These are phyloP conservation scores for Citrullus mucosospermus DNA, from an alignment of 306 rosid genomes.

Conservation along the genomic window DNA sequence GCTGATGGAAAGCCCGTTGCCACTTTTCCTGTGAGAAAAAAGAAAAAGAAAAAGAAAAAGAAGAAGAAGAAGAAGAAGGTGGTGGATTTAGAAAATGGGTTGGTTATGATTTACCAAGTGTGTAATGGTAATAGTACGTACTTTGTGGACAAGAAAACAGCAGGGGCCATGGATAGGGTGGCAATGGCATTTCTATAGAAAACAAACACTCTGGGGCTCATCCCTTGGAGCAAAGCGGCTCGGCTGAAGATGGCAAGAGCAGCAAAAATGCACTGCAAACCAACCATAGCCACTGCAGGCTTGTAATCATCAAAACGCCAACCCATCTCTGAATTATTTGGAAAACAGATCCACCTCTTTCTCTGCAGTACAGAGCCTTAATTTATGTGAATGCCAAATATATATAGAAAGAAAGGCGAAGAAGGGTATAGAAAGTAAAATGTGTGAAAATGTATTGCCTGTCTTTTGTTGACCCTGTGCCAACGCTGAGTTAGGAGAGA, in stretches of 20 bases:
- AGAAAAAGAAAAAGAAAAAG: too few species aligned
- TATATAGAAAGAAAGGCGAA: too few species aligned
- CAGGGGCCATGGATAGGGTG: conserved; percentile 30
- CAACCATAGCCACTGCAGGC: conserved; percentile 33
- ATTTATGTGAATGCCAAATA: too few species aligned
- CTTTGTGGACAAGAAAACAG: conserved; percentile 30
- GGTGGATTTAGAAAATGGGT: too few species aligned
- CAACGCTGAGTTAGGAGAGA: too few species aligned
- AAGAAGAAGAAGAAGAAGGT: background rate
- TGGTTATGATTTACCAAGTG: too few species aligned
- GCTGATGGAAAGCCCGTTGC: conserved; percentile 16
- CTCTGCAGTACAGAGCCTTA: too few species aligned
- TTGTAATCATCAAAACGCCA: conserved; percentile 2
- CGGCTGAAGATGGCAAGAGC: conserved; percentile 22
- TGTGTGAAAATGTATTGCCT: too few species aligned
- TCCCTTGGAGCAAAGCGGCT: conserved; percentile 28
- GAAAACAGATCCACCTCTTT: too few species aligned
- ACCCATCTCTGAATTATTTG: too few species aligned
- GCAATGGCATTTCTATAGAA: conserved; percentile 40
- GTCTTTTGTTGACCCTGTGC: too few species aligned
- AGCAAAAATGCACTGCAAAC: conserved; percentile 28
- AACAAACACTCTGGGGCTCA: conserved; percentile 41
- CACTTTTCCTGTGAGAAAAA: conserved; percentile 19
- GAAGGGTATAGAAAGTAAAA: too few species aligned
- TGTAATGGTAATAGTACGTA: background rate